These are phyloP conservation scores for Bacterosira constricta DNA, from an alignment of 108 stramenopile genomes.

Conservation along the genomic window DNA sequence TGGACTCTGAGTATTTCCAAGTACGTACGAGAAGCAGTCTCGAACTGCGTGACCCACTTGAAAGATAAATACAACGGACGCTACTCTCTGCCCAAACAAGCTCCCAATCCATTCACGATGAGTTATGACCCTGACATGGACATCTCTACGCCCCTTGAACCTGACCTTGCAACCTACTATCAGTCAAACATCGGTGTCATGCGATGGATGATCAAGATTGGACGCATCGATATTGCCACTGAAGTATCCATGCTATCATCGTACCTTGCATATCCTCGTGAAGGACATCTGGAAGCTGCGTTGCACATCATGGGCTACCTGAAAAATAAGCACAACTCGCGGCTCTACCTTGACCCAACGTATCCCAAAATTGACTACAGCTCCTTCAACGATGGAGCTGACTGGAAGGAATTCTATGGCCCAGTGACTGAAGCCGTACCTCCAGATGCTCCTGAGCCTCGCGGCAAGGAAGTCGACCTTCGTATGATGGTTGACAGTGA, in stretches of 20 bases:
- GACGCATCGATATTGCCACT: conserved; percentile 46
- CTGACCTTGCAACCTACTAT: conserved; percentile 10
- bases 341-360: conserved; percentile 35
- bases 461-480: neutral
- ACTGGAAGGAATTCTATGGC: conserved; percentile 10
- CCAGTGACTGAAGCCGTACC: conserved; percentile 17
- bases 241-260: conserved; percentile 55
- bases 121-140: conserved; percentile 8
- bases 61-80: neutral
- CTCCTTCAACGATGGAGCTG: neutral
- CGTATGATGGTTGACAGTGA: neutral
- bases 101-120: conserved; percentile 24
- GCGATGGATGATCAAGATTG: conserved; percentile 58
- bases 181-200: conserved; percentile 38
- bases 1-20: conserved; percentile 25
- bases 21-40: conserved; percentile 21
- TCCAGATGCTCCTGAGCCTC: conserved; percentile 13
- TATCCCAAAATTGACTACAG: conserved; percentile 1
- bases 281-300: conserved; percentile 46
- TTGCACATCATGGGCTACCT: neutral
- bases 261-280: conserved; percentile 37
- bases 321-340: neutral
- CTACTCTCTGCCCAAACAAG: neutral
- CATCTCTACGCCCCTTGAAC: neutral
- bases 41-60: conserved; percentile 9